phyloP scores from a whole-genome alignment of 495 filamentous ascomycete genomes.

The Aspergillus affinis region DNA sequence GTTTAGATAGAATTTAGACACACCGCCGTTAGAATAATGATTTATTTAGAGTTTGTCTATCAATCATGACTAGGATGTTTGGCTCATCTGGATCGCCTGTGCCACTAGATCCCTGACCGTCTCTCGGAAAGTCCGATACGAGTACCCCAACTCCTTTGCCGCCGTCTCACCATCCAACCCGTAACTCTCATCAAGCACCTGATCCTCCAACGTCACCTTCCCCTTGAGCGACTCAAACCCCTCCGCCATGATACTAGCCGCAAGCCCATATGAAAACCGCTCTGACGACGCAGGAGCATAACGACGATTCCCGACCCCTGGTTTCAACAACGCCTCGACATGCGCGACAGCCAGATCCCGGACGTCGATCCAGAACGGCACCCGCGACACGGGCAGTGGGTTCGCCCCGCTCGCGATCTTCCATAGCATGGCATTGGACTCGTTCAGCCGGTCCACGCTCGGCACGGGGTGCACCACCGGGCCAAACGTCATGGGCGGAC shows the following conservation, averaged over 20 bases:
- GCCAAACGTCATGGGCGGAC: slow-evolving; percentile 32
- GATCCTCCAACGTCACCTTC: neutral
- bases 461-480: slow-evolving; percentile 30
- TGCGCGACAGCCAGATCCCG: slow-evolving; percentile 1
- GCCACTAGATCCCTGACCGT: neutral
- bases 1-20: neutral
- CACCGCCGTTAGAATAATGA: neutral
- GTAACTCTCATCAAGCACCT: neutral
- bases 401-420: slow-evolving; percentile 20
- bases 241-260: neutral
- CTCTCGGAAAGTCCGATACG: neutral
- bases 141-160: neutral
- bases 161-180: neutral
- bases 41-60: neutral
- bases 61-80: neutral
- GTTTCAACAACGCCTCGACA: neutral
- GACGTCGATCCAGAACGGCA: slow-evolving; percentile 1
- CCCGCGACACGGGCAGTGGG: neutral
- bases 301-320: neutral
- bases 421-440: slow-evolving; percentile 33
- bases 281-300: neutral
- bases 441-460: slow-evolving; percentile 24
- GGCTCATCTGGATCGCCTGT: neutral
- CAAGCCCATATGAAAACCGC: neutral
- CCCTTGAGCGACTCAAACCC: neutral